phyloP scores from a whole-genome alignment of 2,329 filamentous ascomycete species.

The Nemania diffusa region DNA sequence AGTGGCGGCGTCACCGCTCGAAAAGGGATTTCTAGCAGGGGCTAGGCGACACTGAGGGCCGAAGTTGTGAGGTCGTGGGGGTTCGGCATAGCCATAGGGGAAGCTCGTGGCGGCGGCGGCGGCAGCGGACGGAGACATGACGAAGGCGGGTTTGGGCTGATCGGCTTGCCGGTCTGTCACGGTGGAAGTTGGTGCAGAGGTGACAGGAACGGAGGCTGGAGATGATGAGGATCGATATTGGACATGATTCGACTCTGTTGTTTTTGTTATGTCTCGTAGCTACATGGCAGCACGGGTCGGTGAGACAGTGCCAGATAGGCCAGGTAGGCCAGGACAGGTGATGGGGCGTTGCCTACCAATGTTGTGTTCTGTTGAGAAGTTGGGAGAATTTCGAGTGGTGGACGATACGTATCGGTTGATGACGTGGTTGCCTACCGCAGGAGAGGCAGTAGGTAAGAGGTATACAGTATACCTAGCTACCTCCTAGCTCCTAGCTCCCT shows the following conservation, averaged over 20 bases:
- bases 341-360: neutral
- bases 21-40: slow-evolving; percentile 55
- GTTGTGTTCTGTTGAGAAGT: neutral
- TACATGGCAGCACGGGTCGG: slow-evolving; percentile 7
- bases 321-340: neutral
- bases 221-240: slow-evolving; percentile 13
- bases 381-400: slow-evolving; percentile 5
- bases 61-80: slow-evolving; percentile 62
- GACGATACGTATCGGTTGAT: slow-evolving; percentile 8
- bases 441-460: neutral
- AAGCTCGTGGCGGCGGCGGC: no score
- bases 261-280: slow-evolving; percentile 4
- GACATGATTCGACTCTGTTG: slow-evolving; percentile 24
- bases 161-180: slow-evolving; percentile 8
- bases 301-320: slow-evolving; percentile 1
- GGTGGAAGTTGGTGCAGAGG: slow-evolving; percentile 19
- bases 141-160: slow-evolving; percentile 22
- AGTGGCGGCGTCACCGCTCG: slow-evolving; percentile 46
- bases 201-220: slow-evolving; percentile 7
- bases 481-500: no score
- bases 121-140: slow-evolving; percentile 43
- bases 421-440: slow-evolving; percentile 21
- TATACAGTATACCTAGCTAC: slow-evolving; percentile 1
- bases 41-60: slow-evolving; percentile 68
- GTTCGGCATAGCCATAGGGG: slow-evolving; percentile 38